A percentile compares a stretch with the other conserved stretches of the same genome.
Evolutionary conservation across 352 stramenopile genomes (phyloP).

Genomic region (Phytopythium aichiense): DNA sequence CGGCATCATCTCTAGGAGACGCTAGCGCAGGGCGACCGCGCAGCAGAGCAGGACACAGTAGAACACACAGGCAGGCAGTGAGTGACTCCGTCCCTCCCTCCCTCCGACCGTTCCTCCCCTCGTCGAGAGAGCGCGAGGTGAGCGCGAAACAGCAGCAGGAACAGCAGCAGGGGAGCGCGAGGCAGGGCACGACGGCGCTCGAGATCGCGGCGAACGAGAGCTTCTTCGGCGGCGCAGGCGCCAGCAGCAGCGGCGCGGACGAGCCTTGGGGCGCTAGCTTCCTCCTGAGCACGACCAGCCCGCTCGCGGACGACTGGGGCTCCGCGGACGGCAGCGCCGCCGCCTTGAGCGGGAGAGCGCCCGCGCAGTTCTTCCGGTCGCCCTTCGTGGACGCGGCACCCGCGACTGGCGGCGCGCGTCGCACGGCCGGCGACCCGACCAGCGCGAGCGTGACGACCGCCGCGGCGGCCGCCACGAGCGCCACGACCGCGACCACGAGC

Average conservation of each 20-base stretch:
- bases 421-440: background rate
- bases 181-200: constrained; percentile 31
- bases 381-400: constrained; percentile 4
- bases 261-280: constrained; percentile 22
- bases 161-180: background rate
- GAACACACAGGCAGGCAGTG: background rate
- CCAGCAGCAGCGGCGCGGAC: constrained; percentile 18
- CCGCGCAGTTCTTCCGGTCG: constrained; percentile 4
- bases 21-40: background rate
- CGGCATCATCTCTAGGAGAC: no score
- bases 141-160: no score
- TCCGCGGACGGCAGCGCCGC: constrained; percentile 11
- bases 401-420: background rate
- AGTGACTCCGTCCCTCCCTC: background rate
- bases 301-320: constrained; percentile 11
- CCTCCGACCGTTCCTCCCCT: background rate
- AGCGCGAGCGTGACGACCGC: background rate
- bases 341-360: background rate
- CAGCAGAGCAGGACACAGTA: background rate
- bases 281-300: constrained; percentile 14
- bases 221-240: constrained; percentile 28
- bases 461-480: background rate
- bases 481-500: background rate
- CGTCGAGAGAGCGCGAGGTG: no score
- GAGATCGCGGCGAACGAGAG: constrained; percentile 34